A percentile compares a stretch with the other conserved stretches of the same genome.
phyloP scores from a whole-genome alignment of 352 stramenopile genomes.

The Pythium oligandrum region DNA sequence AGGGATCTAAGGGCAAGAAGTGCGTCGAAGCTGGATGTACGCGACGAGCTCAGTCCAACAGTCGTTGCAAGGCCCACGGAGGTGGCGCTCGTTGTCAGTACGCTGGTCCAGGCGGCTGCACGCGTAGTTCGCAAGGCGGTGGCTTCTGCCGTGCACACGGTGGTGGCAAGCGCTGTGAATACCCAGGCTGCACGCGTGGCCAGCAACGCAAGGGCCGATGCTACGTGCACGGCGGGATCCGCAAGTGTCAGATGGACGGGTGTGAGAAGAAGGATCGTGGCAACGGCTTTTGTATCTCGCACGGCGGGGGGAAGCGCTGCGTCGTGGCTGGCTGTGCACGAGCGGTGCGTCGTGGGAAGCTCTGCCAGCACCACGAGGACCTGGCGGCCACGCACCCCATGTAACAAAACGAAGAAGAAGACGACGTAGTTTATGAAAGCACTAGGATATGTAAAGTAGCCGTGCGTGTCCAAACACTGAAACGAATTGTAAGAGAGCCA shows the following conservation, averaged over 20 bases:
- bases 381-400: not conserved
- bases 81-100: conserved; percentile 72
- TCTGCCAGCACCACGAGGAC: conserved; percentile 59
- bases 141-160: conserved; percentile 77
- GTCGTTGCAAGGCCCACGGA: conserved; percentile 74
- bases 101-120: conserved; percentile 50
- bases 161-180: conserved; percentile 80
- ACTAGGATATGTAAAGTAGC: no score
- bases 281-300: conserved; percentile 70
- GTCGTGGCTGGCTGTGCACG: conserved; percentile 34
- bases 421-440: no score
- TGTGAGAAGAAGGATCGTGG: conserved; percentile 87
- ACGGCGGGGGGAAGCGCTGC: conserved; percentile 59
- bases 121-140: conserved; percentile 66
- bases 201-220: conserved; percentile 81
- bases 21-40: conserved; percentile 58
- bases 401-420: not conserved
- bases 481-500: not conserved
- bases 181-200: conserved; percentile 56
- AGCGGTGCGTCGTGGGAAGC: conserved; percentile 45
- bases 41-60: conserved; percentile 75
- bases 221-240: conserved; percentile 82
- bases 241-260: conserved; percentile 60
- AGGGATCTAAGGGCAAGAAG: conserved; percentile 61
- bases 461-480: not conserved